A percentile compares a stretch with the other conserved stretches of the same genome.
Evolutionary conservation across 306 rosid genomes (phyloP).

Genomic region (Quillaja saponaria): DNA sequence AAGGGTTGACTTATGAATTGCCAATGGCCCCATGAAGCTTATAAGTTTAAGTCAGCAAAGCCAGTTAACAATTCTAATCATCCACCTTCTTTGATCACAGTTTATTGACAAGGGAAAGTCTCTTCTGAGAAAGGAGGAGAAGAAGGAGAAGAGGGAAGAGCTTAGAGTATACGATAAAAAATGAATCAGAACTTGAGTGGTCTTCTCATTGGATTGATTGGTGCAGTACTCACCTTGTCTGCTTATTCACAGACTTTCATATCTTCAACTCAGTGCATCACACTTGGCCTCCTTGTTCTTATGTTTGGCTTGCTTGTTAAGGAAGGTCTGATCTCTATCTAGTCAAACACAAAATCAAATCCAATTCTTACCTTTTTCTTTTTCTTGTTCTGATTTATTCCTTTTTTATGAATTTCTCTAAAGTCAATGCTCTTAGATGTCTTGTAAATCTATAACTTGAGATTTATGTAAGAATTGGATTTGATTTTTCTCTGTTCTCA

Average conservation of each 20-base stretch:
- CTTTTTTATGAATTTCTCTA: conserved; percentile 6
- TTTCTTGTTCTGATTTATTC: background rate
- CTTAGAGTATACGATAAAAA: too few species aligned
- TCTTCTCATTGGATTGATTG: conserved; percentile 65
- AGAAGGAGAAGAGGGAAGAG: too few species aligned
- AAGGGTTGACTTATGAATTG: too few species aligned
- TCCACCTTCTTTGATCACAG: too few species aligned
- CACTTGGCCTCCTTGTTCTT: conserved; percentile 71
- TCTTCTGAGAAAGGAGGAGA: too few species aligned
- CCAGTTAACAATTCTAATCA: too few species aligned
- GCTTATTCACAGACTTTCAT: conserved; percentile 66
- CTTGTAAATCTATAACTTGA: too few species aligned
- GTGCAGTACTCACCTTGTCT: conserved; percentile 62
- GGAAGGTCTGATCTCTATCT: conserved; percentile 75
- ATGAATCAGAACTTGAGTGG: conserved; percentile 59
- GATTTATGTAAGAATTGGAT: too few species aligned
- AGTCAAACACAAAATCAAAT: conserved; percentile 4
- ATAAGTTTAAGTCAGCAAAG: too few species aligned
- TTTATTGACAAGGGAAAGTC: too few species aligned
- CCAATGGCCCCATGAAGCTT: too few species aligned
- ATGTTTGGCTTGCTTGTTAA: conserved; percentile 63
- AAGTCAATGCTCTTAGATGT: background rate
- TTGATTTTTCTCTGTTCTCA: too few species aligned
- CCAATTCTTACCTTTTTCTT: background rate
- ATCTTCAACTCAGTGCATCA: conserved; percentile 60